Evolutionary conservation across 2,329 filamentous ascomycete species (phyloP).

Genomic region (Aspergillus fijiensis): DNA sequence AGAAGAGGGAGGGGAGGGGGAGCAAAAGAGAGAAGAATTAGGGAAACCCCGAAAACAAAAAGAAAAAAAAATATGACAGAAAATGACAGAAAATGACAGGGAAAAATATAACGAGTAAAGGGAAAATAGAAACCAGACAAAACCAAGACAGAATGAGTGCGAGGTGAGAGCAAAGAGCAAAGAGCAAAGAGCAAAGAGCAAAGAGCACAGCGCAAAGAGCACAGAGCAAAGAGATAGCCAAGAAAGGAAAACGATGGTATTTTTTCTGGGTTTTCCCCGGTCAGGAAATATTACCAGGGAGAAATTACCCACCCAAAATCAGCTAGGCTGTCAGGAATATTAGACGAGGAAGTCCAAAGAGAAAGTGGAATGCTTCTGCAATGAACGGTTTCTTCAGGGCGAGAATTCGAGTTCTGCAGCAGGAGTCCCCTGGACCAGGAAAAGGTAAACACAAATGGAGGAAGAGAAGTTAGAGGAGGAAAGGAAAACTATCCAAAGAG

Average conservation of each 20-base stretch:
- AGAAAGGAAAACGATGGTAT: constrained; percentile 1
- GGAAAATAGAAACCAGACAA: constrained; percentile 6
- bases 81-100: too few relatives aligned
- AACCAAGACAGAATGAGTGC: constrained; percentile 2
- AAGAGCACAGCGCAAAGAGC: not conserved
- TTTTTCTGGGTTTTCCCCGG: constrained; percentile 5
- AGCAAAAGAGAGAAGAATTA: constrained; percentile 3
- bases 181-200: too few relatives aligned
- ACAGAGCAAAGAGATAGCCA: not conserved
- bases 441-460: not conserved
- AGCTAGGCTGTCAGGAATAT: too few relatives aligned
- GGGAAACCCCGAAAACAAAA: not conserved
- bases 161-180: constrained; percentile 1
- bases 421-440: not conserved
- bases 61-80: constrained; percentile 1
- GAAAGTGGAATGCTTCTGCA: not conserved
- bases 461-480: too few relatives aligned
- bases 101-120: too few relatives aligned
- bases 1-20: not conserved
- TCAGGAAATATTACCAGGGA: not conserved
- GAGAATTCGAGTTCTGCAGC: not conserved
- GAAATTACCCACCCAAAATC: not conserved
- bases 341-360: not conserved
- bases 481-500: too few relatives aligned
- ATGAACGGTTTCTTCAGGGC: not conserved